These are phyloP conservation scores for Trichoderma asperellum DNA, from an alignment of 2,329 filamentous ascomycete species.

Conservation along the genomic window DNA sequence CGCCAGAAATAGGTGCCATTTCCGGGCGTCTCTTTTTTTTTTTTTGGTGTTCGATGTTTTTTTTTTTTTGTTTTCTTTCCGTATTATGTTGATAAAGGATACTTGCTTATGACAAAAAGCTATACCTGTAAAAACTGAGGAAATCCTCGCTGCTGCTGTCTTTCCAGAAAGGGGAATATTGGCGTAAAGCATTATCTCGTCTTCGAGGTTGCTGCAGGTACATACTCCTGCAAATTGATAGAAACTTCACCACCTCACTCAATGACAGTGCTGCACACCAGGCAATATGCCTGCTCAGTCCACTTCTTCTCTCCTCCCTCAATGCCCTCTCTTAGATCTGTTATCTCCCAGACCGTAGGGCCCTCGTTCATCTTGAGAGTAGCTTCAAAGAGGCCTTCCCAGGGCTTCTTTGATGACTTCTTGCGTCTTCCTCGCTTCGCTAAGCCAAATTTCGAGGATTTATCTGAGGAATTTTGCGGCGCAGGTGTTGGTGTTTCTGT, in stretches of 20 bases:
- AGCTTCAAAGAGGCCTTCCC: constrained; percentile 57
- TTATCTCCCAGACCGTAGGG: constrained; percentile 56
- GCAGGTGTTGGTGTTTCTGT: constrained; percentile 41
- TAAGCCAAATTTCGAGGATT: constrained; percentile 34
- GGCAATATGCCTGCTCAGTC: constrained; percentile 55
- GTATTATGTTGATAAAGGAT: constrained; percentile 2
- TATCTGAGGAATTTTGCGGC: constrained; percentile 35
- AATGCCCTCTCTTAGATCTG: constrained; percentile 54
- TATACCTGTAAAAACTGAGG: not conserved
- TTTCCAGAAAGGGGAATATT: not conserved
- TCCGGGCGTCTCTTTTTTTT: not conserved
- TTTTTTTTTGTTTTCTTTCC: not conserved
- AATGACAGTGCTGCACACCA: constrained; percentile 54
- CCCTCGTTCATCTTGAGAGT: constrained; percentile 52
- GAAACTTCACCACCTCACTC: constrained; percentile 40
- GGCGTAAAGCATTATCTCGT: not conserved
- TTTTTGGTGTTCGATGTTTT: not conserved
- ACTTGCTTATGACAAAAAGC: not conserved
- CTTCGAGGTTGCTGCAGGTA: not conserved
- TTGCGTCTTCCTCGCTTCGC: constrained; percentile 47
- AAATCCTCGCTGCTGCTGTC: not conserved
- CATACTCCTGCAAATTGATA: not conserved
- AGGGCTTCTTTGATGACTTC: constrained; percentile 48
- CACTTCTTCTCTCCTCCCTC: constrained; percentile 56
- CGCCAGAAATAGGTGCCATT: not conserved